These are phyloP conservation scores for Fraxinus nigra DNA, from an alignment of 305 asterid species.

Conservation along the genomic window DNA sequence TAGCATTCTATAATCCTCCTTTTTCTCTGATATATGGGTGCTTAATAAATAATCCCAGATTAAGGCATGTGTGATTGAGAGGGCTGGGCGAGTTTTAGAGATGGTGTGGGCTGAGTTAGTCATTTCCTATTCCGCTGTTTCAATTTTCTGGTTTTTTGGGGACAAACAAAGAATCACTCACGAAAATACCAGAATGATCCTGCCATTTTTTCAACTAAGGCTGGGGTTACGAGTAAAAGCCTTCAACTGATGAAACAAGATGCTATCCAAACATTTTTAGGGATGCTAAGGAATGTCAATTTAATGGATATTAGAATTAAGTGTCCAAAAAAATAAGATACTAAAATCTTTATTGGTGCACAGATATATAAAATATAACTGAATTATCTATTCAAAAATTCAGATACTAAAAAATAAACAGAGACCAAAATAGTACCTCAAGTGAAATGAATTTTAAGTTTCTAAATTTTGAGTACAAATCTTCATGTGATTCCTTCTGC, in stretches of 20 bases:
- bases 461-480: slow-evolving; percentile 58
- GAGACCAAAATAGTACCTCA: slow-evolving; percentile 53
- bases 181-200: neutral
- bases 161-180: neutral
- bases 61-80: neutral
- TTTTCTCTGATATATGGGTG: neutral
- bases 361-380: neutral
- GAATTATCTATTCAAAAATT: neutral
- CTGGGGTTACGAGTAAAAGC: neutral
- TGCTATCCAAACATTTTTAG: neutral
- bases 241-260: neutral
- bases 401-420: neutral
- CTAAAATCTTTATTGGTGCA: neutral
- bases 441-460: slow-evolving; percentile 74
- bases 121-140: neutral
- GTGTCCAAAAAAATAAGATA: neutral
- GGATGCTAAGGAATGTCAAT: neutral
- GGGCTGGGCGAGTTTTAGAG: neutral
- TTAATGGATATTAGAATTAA: neutral
- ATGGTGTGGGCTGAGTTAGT: neutral
- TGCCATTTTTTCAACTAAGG: neutral
- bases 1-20: neutral
- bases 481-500: slow-evolving; percentile 63
- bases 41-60: neutral
- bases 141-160: neutral